Percentiles rank a stretch among this genome's conserved stretches.
Evolutionary conservation across 208 protist genomes (phyloP).

Genomic region (Trypanosoma scelopori): DNA sequence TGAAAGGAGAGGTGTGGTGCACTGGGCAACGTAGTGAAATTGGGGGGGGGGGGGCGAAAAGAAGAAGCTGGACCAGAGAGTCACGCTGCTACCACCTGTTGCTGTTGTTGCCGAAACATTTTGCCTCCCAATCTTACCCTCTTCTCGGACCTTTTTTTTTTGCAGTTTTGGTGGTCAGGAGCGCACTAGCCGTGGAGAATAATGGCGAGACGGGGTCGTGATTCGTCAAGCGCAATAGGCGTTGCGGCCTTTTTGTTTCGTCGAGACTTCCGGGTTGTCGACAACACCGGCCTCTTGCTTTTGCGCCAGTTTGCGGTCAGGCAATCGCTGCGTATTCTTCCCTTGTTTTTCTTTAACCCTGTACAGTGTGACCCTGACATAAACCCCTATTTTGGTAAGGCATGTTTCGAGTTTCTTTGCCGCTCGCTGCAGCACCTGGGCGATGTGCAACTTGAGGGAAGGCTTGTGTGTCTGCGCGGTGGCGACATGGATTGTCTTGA

Average conservation of each 20-base stretch:
- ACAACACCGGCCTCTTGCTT: conserved; percentile 67
- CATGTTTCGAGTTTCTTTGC: conserved; percentile 71
- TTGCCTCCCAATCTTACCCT: too few relatives aligned
- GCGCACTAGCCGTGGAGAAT: not conserved
- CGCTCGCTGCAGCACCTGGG: conserved; percentile 64
- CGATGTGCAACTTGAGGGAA: conserved; percentile 44
- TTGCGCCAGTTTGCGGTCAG: conserved; percentile 32
- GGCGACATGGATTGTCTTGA: conserved; percentile 48
- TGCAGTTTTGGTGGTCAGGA: not conserved
- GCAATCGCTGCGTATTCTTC: conserved; percentile 38
- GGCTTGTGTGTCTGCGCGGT: conserved; percentile 66
- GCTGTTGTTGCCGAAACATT: too few relatives aligned
- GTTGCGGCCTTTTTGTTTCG: conserved; percentile 79
- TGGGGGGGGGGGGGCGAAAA: not conserved
- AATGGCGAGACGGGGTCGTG: conserved; percentile 16
- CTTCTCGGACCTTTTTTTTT: not conserved
- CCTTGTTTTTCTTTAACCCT: conserved; percentile 82
- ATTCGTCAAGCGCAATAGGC: not conserved
- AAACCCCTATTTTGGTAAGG: conserved; percentile 72
- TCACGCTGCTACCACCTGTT: too few relatives aligned
- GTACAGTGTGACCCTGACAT: conserved; percentile 49
- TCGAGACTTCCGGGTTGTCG: conserved; percentile 56
- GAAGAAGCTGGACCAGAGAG: too few relatives aligned
- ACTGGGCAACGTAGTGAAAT: not conserved
- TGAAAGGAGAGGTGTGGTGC: not conserved